phyloP scores from a whole-genome alignment of 108 stramenopile genomes.

The Fragilaria crotonensis region DNA sequence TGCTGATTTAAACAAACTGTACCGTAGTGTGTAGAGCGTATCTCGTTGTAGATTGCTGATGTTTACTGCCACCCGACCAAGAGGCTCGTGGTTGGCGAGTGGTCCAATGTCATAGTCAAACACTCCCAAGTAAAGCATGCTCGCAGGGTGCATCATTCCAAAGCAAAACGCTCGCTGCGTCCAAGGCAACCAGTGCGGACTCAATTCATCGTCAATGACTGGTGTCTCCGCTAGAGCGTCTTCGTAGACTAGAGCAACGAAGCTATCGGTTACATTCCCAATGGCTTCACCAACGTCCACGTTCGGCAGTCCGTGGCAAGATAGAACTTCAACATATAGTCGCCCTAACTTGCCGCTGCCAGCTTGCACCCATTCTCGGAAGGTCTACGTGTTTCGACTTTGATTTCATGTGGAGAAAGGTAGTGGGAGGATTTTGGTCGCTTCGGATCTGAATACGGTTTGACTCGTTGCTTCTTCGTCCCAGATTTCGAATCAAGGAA shows the following conservation, averaged over 20 bases:
- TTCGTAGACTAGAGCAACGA: constrained; percentile 35
- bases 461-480: constrained; percentile 25
- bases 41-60: constrained; percentile 43
- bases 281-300: constrained; percentile 44
- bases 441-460: constrained; percentile 48
- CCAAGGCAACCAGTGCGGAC: constrained; percentile 71
- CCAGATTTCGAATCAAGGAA: background rate
- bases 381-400: constrained; percentile 26
- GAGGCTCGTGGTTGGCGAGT: constrained; percentile 35
- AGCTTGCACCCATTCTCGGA: constrained; percentile 55
- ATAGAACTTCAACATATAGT: constrained; percentile 49
- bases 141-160: constrained; percentile 49
- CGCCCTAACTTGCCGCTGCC: constrained; percentile 31
- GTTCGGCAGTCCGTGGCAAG: constrained; percentile 50
- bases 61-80: constrained; percentile 53
- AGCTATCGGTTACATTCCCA: constrained; percentile 52
- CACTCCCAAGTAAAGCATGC: constrained; percentile 46
- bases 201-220: constrained; percentile 53
- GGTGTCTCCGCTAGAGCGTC: constrained; percentile 45
- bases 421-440: constrained; percentile 16
- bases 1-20: constrained; percentile 43
- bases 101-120: constrained; percentile 51
- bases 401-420: constrained; percentile 31
- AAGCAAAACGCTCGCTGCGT: constrained; percentile 59
- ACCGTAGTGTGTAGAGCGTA: constrained; percentile 47